These are phyloP conservation scores for Psilocybe tampanensis DNA, from an alignment of 768 basidiomycete genomes.

Conservation along the genomic window DNA sequence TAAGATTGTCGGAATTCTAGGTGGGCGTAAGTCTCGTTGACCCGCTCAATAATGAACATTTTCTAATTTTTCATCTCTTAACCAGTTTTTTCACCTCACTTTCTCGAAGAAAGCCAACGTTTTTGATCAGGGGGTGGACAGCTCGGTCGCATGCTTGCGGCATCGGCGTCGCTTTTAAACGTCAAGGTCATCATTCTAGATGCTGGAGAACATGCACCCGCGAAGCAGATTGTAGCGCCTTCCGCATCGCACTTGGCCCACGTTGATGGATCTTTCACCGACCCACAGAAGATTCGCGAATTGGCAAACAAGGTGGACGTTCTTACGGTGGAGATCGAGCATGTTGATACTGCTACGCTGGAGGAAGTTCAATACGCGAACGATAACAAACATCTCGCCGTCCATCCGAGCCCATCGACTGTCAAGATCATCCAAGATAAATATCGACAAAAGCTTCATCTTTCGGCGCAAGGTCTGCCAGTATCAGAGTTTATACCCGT, in stretches of 20 bases:
- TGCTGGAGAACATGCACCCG: slow-evolving; percentile 76
- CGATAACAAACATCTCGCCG: slow-evolving; percentile 35
- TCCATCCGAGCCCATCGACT: slow-evolving; percentile 82
- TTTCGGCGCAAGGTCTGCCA: slow-evolving; percentile 63
- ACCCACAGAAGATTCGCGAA: slow-evolving; percentile 74
- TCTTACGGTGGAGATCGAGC: slow-evolving; percentile 96
- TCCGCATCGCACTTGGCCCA: slow-evolving; percentile 54
- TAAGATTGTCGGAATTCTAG: slow-evolving; percentile 53
- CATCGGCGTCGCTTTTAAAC: slow-evolving; percentile 86
- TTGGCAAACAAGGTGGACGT: slow-evolving; percentile 83
- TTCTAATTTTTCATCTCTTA: slow-evolving; percentile 9
- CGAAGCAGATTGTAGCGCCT: slow-evolving; percentile 82
- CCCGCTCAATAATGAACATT: not conserved
- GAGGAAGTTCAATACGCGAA: slow-evolving; percentile 51
- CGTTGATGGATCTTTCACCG: slow-evolving; percentile 87
- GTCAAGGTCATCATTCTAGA: slow-evolving; percentile 86
- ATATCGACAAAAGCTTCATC: slow-evolving; percentile 74
- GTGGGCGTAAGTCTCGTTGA: slow-evolving; percentile 47
- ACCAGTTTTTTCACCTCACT: slow-evolving; percentile 11
- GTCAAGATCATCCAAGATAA: slow-evolving; percentile 89
- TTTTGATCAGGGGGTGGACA: slow-evolving; percentile 84
- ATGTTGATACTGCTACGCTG: slow-evolving; percentile 81
- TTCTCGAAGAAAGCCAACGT: slow-evolving; percentile 12
- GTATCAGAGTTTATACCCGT: slow-evolving; percentile 65
- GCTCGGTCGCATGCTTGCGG: slow-evolving; percentile 95